Base-by-base conservation (phyloP, 345 rosid species). In the Brassica incana region DNA sequence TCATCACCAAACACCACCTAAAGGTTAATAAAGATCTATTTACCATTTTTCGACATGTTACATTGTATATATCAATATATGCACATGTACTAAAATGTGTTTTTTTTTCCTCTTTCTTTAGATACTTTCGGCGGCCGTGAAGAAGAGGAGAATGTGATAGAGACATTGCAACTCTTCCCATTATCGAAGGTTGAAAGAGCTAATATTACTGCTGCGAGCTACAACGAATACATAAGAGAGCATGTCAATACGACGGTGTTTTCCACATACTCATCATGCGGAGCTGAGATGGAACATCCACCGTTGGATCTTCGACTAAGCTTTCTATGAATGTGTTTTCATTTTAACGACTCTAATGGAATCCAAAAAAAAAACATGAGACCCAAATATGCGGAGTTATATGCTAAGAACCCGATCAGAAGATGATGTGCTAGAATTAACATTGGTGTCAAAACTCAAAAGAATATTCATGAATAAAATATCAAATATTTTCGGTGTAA, bases 281-380 rank as follows among this genome's bases (percentile, higher is more conserved):
- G 88, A 25, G 74, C 88, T 33, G 91, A 85, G 75, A 90, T 86
- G 84, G 92, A 95, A 80, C 95, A 86, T 77, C 89, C 98, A 3
- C 97, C 94, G 5, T 76, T 95, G 86, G 99, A 95, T 90, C 98
- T 95, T 8, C 92, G 97, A 80, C 84, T 95, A 86, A 95, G 96
- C 90, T 91, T 88, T 84, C 66, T 86, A 67, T 92, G 80, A 88
- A 71, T 35, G 52, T 11, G 6, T 36, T 80, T 72, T 14, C 45
- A n/a, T 30, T 4, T 12, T 48, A 30, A 67, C 64, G 65, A 11
- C 10, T 52, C 38, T 15, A 66, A n/a, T 50, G 20, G 45, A 38
- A 11, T 14, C 20, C 4, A 16, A 12, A 10, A 10, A 45, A 50
- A 65, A 75, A 63, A 75, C 36, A 50, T 65, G 45, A 12, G n/a